Evolutionary conservation across 2,329 filamentous ascomycete genomes (phyloP).

Genomic region (Xylariomycetidae sp.): DNA sequence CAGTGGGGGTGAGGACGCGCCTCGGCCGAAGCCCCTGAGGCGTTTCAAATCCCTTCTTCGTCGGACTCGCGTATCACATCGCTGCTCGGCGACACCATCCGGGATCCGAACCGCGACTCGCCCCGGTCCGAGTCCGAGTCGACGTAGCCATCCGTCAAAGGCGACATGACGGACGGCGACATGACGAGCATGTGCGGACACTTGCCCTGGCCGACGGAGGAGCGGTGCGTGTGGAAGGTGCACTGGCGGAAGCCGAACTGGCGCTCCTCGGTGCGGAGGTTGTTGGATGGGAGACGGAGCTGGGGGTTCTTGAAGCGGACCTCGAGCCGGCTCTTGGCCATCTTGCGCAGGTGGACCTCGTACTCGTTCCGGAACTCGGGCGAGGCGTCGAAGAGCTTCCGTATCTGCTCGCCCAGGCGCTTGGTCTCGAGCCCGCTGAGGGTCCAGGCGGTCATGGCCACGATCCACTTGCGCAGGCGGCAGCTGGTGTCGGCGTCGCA

Average conservation of each 20-base stretch:
- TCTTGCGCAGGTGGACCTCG: constrained; percentile 46
- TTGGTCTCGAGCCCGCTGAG: constrained; percentile 33
- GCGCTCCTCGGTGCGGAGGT: constrained; percentile 51
- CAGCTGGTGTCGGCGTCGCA: constrained; percentile 45
- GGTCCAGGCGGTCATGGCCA: constrained; percentile 57
- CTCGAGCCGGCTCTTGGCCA: constrained; percentile 45
- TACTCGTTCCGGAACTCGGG: constrained; percentile 48
- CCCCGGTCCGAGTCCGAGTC: constrained; percentile 24
- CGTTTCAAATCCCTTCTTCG: too few species aligned
- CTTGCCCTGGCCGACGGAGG: constrained; percentile 47
- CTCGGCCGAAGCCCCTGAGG: too few species aligned
- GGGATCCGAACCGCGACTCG: constrained; percentile 14
- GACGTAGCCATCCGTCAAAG: constrained; percentile 19
- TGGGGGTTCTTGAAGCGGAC: constrained; percentile 57
- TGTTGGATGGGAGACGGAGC: constrained; percentile 52
- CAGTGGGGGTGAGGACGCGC: too few species aligned
- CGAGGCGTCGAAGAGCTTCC: constrained; percentile 37
- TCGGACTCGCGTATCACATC: constrained; percentile 15
- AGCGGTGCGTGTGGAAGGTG: constrained; percentile 56
- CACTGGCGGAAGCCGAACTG: constrained; percentile 58
- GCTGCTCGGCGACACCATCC: constrained; percentile 15
- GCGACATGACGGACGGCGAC: constrained; percentile 15
- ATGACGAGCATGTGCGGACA: constrained; percentile 39
- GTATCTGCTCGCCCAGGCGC: constrained; percentile 32
- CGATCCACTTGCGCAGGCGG: constrained; percentile 54